Evolutionary conservation across 2,329 filamentous ascomycete species (phyloP).

Genomic region (Herpotrichia juniperi): DNA sequence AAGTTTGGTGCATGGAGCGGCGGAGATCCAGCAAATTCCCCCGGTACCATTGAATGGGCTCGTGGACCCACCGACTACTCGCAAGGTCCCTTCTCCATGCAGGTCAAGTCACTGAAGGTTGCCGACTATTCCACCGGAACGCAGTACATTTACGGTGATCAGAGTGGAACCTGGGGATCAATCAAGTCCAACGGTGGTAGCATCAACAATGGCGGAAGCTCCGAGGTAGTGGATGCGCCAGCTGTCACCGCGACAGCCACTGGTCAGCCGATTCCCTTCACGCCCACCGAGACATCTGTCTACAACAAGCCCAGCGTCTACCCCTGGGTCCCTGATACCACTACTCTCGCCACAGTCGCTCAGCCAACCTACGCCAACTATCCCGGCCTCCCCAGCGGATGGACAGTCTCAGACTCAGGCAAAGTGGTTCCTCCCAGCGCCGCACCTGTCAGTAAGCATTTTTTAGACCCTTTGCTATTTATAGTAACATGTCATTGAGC

Average conservation of each 20-base stretch:
- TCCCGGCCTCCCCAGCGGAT: constrained; percentile 74
- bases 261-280: constrained; percentile 71
- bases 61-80: constrained; percentile 84
- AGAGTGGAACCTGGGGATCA: constrained; percentile 77
- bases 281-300: constrained; percentile 63
- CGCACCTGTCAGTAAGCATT: constrained; percentile 70
- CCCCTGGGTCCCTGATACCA: constrained; percentile 69
- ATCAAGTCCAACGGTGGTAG: constrained; percentile 81
- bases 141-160: constrained; percentile 81
- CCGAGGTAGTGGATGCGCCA: constrained; percentile 62
- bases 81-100: constrained; percentile 84
- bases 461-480: constrained; percentile 31
- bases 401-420: constrained; percentile 78
- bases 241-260: constrained; percentile 66
- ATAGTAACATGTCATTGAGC: constrained; percentile 20
- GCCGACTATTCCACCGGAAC: constrained; percentile 93
- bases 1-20: constrained; percentile 93
- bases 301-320: constrained; percentile 49
- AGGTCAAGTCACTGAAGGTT: constrained; percentile 75
- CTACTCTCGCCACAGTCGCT: constrained; percentile 57
- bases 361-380: constrained; percentile 53
- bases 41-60: constrained; percentile 89
- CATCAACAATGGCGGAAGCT: constrained; percentile 68
- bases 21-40: constrained; percentile 78
- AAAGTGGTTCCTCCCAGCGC: constrained; percentile 78